phyloP scores from a whole-genome alignment of 202 grass and related monocot species.

The Carex sylvatica region DNA sequence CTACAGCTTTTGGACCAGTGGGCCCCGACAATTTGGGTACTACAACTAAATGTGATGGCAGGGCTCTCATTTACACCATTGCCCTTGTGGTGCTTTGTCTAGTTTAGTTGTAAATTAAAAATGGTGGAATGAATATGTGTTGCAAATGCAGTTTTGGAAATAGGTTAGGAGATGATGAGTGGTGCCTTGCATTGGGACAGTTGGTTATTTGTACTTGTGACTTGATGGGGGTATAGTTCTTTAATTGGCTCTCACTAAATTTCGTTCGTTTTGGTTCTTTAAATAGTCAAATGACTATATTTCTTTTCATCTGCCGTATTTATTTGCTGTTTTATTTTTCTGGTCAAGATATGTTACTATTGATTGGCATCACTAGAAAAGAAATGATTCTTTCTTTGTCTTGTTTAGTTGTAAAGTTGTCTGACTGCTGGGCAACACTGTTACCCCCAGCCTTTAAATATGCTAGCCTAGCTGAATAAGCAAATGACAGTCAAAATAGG shows the following conservation, averaged over 20 bases:
- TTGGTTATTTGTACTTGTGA: neutral
- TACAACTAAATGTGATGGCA: constrained; percentile 12
- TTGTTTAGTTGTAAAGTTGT: no score
- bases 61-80: constrained; percentile 30
- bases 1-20: constrained; percentile 50
- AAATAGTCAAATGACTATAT: neutral
- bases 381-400: no score
- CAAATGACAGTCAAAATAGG: no score
- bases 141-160: constrained; percentile 25
- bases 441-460: no score
- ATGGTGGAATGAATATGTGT: constrained; percentile 28
- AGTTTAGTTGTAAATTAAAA: constrained; percentile 46
- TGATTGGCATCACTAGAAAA: no score
- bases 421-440: no score
- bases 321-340: neutral
- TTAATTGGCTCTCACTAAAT: neutral
- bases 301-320: neutral
- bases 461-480: no score
- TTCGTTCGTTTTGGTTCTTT: neutral
- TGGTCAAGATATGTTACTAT: neutral
- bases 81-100: constrained; percentile 35
- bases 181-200: constrained; percentile 13
- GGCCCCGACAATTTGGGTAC: constrained; percentile 42
- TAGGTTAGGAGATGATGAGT: constrained; percentile 27
- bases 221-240: constrained; percentile 7